Base-by-base conservation (phyloP, 805 yeast species). In the Ogataea parapolymorpha region DNA sequence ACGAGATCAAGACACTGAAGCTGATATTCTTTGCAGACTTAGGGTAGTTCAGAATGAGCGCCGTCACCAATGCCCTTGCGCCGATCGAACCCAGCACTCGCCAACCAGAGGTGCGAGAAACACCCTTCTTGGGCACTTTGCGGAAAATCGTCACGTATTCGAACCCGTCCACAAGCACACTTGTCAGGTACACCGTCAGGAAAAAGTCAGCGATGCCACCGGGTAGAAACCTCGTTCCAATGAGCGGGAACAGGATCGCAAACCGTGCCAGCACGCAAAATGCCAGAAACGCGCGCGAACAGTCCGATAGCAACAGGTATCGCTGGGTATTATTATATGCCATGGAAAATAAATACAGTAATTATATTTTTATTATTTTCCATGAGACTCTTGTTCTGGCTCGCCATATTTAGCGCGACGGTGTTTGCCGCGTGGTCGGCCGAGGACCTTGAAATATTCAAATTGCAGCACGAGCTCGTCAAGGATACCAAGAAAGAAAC, bases 381-480 rank as follows among this genome's bases (percentile, higher is more conserved):
- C 16, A 34, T 50, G 54, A 46, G 38, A 26, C 24, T 34, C 13
- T 22, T 43, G 35, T 41, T 33, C 13, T 46, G 45, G 49, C 6
- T 51, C 2, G 16, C 44, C 8, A 15, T 39, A 9, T 6, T 46
- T 22, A 14, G 17, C 11, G n/a, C 42, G 5, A 34, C 42, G 7
- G 27, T 38, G 10, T 17, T 44, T 25, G 52, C 47, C 6, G 50
- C 56, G 2, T 55, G 58, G 58, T 42, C 57, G 2, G 40, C 80
- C 0, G 79, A 76, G 41, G 97, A 91, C 61, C 71, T 83, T 25
- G 96, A 90, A 64, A 80, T 91, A 41, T 89, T 91, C 67, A 71
- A 74, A 40, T 60, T 90, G 30, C 72, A 71, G 37, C 59, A 67
- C 32, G 89, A 82, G 49, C 68, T 85, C 39, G 90, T 93, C 3